A percentile compares a stretch with the other conserved stretches of the same genome.
Evolutionary conservation across 2,329 filamentous ascomycete genomes (phyloP).

Genomic region (Colletotrichum sp.): DNA sequence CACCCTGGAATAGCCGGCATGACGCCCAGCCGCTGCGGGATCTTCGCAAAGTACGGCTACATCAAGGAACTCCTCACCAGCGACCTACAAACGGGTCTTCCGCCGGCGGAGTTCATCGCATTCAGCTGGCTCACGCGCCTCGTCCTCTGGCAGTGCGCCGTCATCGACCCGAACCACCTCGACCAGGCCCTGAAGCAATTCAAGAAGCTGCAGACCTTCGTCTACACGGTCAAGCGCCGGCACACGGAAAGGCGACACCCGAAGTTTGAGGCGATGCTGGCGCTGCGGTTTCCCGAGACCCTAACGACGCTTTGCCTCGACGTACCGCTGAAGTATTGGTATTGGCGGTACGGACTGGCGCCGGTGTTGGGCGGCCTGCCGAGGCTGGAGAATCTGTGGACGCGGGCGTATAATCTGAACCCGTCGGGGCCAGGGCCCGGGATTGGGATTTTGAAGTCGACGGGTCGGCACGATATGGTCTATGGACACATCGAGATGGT

Average conservation of each 20-base stretch:
- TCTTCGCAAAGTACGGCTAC: background rate
- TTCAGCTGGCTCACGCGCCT: background rate
- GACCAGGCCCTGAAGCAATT: background rate
- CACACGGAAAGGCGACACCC: no score
- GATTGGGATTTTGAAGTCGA: background rate
- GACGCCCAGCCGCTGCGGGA: background rate
- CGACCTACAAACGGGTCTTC: background rate
- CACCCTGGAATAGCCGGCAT: background rate
- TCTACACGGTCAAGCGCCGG: background rate
- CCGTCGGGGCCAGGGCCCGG: no score
- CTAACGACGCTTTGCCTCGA: background rate
- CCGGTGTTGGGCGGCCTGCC: background rate
- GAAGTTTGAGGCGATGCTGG: background rate
- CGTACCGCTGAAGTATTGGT: background rate
- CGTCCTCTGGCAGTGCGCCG: background rate
- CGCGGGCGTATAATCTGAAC: background rate
- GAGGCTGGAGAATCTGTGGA: background rate
- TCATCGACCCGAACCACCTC: background rate
- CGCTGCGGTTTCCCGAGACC: background rate
- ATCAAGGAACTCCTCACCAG: background rate
- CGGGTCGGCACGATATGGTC: background rate
- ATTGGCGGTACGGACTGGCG: accelerated
- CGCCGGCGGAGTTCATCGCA: background rate
- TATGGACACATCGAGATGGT: no score
- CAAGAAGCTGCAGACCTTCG: background rate